Conservation (phyloP, 208 protist genomes). For the Crithidia thermophila region DNA sequence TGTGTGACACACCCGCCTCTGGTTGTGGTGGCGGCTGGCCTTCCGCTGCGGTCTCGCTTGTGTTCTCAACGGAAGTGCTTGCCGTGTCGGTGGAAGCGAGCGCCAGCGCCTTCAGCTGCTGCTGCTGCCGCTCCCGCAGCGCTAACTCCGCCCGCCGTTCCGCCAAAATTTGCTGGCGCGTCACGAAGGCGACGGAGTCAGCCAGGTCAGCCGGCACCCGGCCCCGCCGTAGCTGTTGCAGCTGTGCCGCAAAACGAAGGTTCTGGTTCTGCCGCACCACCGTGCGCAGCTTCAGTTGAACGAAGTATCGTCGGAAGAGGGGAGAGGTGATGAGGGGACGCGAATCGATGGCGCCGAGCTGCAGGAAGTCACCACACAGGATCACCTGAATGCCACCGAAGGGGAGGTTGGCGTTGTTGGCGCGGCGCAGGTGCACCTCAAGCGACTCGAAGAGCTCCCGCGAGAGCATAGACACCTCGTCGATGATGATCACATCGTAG, state of each 20-base stretch:
- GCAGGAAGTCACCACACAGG: conserved; percentile 92
- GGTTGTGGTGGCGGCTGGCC: not conserved
- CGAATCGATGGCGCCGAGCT: conserved; percentile 79
- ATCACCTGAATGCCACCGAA: conserved; percentile 95
- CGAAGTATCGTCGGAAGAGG: conserved; percentile 80
- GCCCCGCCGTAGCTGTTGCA: conserved; percentile 77
- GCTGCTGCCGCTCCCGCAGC: conserved; percentile 29
- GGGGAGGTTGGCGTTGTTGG: conserved; percentile 77
- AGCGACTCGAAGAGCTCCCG: conserved; percentile 82
- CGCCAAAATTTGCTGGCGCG: conserved; percentile 20
- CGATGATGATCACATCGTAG: conserved; percentile 93
- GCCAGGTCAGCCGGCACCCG: conserved; percentile 60
- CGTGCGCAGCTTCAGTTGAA: conserved; percentile 76
- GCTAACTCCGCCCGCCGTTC: conserved; percentile 23
- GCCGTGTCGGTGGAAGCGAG: not conserved
- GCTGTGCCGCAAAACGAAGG: conserved; percentile 58
- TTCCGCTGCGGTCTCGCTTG: too few species aligned
- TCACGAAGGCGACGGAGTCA: conserved; percentile 63
- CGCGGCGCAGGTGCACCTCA: conserved; percentile 72
- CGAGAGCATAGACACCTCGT: conserved; percentile 93
- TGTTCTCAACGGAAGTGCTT: too few species aligned
- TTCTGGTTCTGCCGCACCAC: conserved; percentile 63
- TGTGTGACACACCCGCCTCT: not conserved
- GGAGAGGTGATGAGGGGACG: conserved; percentile 64
- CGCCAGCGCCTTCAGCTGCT: conserved; percentile 30